Evolutionary conservation across 192 early-diverging fungal genomes (phyloP).

Genomic region (Backusella parvicylindrica): DNA sequence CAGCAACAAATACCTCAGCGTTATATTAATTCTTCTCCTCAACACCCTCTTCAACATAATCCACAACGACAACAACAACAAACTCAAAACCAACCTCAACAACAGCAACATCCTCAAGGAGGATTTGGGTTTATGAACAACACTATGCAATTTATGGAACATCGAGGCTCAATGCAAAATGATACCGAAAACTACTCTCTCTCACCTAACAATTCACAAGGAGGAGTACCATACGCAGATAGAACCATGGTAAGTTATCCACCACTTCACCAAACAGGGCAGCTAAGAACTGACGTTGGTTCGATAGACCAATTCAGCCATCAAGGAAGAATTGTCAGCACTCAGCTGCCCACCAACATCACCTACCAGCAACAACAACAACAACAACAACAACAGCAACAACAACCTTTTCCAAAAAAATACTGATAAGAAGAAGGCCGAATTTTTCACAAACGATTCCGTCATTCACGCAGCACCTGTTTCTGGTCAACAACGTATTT

Average conservation of each 20-base stretch:
- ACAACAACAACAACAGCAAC: background rate
- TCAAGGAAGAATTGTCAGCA: slow-evolving; percentile 2
- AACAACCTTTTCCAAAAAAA: background rate
- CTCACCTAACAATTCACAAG: background rate
- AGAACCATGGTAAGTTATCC: background rate
- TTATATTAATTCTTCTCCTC: background rate
- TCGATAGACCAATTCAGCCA: slow-evolving; percentile 3
- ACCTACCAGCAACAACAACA: background rate
- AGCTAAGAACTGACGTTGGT: slow-evolving; percentile 4
- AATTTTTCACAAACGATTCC: background rate
- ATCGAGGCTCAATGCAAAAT: background rate
- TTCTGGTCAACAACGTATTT: background rate
- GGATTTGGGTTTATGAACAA: background rate
- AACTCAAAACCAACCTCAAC: background rate
- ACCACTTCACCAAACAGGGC: background rate
- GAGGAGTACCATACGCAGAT: background rate
- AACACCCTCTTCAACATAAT: background rate
- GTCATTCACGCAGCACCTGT: background rate
- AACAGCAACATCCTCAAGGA: background rate
- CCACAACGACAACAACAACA: background rate
- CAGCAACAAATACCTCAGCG: background rate
- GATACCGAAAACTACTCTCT: background rate
- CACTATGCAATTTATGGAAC: background rate
- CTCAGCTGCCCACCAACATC: background rate
- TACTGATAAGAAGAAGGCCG: background rate